Conservation (phyloP, 2,329 filamentous ascomycete species). For the Stemphylium beticola region DNA sequence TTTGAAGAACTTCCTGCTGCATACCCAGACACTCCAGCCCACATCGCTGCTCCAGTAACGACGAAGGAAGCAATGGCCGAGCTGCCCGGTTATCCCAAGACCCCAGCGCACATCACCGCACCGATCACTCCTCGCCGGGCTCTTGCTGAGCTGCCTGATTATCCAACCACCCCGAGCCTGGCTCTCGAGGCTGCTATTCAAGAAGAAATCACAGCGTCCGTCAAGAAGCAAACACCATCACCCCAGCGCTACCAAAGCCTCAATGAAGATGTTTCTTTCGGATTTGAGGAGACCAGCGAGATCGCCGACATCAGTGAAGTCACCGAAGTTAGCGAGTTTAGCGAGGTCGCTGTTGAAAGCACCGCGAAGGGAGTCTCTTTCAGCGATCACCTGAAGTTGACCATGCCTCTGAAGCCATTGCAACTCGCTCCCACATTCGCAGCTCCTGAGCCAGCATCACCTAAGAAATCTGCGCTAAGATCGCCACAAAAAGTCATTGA, state of each 20-base stretch:
- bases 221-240: constrained; percentile 36
- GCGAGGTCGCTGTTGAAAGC: constrained; percentile 19
- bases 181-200: constrained; percentile 35
- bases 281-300: constrained; percentile 12
- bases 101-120: constrained; percentile 29
- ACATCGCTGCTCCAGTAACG: constrained; percentile 14
- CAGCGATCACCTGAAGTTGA: constrained; percentile 12
- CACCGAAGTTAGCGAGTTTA: constrained; percentile 22
- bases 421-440: constrained; percentile 15
- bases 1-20: constrained; percentile 16
- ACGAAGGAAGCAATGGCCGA: constrained; percentile 18
- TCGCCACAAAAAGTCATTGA: constrained; percentile 42
- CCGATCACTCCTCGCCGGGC: constrained; percentile 27
- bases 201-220: constrained; percentile 32
- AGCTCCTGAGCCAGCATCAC: constrained; percentile 26
- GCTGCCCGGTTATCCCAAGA: constrained; percentile 33
- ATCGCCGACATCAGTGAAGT: constrained; percentile 21
- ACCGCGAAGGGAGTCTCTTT: constrained; percentile 17
- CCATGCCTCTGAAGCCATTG: constrained; percentile 24
- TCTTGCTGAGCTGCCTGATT: constrained; percentile 31
- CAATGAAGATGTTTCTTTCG: constrained; percentile 20
- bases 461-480: constrained; percentile 43
- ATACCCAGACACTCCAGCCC: constrained; percentile 19
- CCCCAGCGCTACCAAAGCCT: constrained; percentile 18
- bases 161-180: constrained; percentile 31